Evolutionary conservation across 768 basidiomycete genomes (phyloP).

Genomic region (Kwoniella newhampshirensis): DNA sequence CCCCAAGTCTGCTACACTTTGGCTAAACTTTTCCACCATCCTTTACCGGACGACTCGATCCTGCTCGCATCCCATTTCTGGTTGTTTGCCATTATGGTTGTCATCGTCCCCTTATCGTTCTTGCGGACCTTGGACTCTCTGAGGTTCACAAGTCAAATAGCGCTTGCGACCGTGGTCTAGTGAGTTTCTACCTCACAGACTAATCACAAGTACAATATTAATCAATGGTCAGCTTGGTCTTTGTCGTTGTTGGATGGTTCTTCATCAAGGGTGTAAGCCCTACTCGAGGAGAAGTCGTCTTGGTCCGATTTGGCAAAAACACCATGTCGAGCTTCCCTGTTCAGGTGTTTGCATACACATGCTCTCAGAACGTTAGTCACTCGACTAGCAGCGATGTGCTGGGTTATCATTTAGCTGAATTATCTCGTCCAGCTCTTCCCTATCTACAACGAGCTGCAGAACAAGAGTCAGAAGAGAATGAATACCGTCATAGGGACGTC

Average conservation of each 20-base stretch:
- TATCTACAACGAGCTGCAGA: constrained; percentile 83
- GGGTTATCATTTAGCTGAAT: neutral
- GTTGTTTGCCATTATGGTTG: constrained; percentile 73
- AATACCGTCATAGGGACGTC: constrained; percentile 83
- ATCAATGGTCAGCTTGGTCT: constrained; percentile 39
- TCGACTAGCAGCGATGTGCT: neutral
- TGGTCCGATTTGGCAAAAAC: constrained; percentile 41
- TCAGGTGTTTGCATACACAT: constrained; percentile 56
- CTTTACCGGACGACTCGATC: constrained; percentile 53
- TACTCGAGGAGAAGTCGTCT: constrained; percentile 43
- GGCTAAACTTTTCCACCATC: constrained; percentile 73
- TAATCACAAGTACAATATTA: neutral
- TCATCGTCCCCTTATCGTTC: constrained; percentile 74
- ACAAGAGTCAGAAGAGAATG: constrained; percentile 77
- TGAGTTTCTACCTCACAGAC: constrained; percentile 32
- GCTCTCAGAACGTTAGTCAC: constrained; percentile 20
- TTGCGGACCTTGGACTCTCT: constrained; percentile 79
- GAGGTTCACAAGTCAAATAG: constrained; percentile 86
- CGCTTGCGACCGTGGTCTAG: constrained; percentile 83
- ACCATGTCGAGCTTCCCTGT: constrained; percentile 72
- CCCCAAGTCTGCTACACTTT: constrained; percentile 83
- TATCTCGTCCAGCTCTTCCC: constrained; percentile 70
- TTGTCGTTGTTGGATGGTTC: constrained; percentile 53
- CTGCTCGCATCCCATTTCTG: constrained; percentile 67
- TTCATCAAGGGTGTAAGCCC: constrained; percentile 42